Conservation (phyloP, 495 filamentous ascomycete genomes). For the Penicillium crystallinum region DNA sequence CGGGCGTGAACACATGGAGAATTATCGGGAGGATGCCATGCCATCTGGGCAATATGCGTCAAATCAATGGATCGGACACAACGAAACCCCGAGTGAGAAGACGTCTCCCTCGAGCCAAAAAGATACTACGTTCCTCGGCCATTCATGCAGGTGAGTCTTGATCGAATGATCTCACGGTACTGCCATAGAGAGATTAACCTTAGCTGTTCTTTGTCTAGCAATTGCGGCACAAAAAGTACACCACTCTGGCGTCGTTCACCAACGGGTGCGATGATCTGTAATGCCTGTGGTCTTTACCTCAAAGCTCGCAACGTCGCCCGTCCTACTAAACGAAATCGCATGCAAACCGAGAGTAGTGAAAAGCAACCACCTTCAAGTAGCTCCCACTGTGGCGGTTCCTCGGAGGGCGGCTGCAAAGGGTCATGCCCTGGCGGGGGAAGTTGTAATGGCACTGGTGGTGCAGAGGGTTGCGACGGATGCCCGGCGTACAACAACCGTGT, state of each 20-base stretch:
- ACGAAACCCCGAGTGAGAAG: slow-evolving; percentile 17
- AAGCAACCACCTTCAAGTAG: slow-evolving; percentile 8
- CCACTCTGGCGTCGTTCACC: slow-evolving; percentile 94
- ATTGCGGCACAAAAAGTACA: slow-evolving; percentile 89
- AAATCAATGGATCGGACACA: slow-evolving; percentile 5
- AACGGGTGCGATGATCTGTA: slow-evolving; percentile 90
- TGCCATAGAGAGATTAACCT: slow-evolving; percentile 15
- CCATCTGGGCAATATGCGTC: slow-evolving; percentile 6
- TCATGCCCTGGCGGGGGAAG: slow-evolving; percentile 92
- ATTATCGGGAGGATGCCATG: slow-evolving; percentile 18
- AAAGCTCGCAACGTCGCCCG: slow-evolving; percentile 89
- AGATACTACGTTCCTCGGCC: slow-evolving; percentile 42
- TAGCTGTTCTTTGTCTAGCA: slow-evolving; percentile 49
- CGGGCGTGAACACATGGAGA: slow-evolving; percentile 36
- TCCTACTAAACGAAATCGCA: slow-evolving; percentile 78
- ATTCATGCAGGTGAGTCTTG: slow-evolving; percentile 50
- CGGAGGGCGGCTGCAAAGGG: slow-evolving; percentile 53
- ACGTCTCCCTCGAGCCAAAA: slow-evolving; percentile 35
- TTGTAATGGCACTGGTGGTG: slow-evolving; percentile 94
- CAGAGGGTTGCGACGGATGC: slow-evolving; percentile 93
- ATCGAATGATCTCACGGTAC: background rate
- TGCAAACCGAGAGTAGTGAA: slow-evolving; percentile 31
- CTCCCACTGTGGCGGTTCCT: slow-evolving; percentile 15
- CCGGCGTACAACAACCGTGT: slow-evolving; percentile 96
- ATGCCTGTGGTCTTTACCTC: slow-evolving; percentile 91